phyloP scores from a whole-genome alignment of 75 land plant species.

The Pinus tabuliformis region DNA sequence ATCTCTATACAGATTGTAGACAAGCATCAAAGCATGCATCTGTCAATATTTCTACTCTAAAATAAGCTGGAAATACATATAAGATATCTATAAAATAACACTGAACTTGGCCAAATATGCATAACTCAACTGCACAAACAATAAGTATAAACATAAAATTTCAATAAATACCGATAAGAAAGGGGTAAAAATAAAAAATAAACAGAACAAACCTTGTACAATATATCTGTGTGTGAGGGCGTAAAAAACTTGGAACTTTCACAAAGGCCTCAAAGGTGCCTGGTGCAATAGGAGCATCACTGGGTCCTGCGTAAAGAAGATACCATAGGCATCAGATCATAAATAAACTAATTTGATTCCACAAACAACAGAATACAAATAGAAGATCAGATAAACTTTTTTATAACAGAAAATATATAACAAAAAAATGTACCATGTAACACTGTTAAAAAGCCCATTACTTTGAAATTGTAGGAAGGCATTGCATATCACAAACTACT shows the following conservation, averaged over 20 bases:
- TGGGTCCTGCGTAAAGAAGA: slow-evolving; percentile 59
- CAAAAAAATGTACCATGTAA: no score
- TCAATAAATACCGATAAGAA: no score
- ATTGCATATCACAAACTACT: no score
- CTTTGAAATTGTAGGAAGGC: no score
- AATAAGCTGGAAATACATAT: neutral
- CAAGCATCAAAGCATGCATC: neutral
- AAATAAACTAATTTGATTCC: no score
- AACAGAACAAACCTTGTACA: slow-evolving; percentile 78
- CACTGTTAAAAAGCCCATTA: no score
- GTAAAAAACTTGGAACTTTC: slow-evolving; percentile 83
- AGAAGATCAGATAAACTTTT: no score
- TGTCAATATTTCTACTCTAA: neutral
- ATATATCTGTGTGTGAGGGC: slow-evolving; percentile 95
- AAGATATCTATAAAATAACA: neutral
- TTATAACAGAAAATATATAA: no score
- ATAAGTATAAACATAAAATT: neutral
- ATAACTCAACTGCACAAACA: no score
- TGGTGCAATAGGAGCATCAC: slow-evolving; percentile 71
- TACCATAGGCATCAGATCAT: no score
- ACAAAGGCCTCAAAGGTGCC: slow-evolving; percentile 88
- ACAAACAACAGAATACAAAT: no score
- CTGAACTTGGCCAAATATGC: no score
- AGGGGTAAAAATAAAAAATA: neutral
- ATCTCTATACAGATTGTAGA: neutral